Evolutionary conservation across 768 basidiomycete genomes (phyloP).

Genomic region (Suillus fuscotomentosus): DNA sequence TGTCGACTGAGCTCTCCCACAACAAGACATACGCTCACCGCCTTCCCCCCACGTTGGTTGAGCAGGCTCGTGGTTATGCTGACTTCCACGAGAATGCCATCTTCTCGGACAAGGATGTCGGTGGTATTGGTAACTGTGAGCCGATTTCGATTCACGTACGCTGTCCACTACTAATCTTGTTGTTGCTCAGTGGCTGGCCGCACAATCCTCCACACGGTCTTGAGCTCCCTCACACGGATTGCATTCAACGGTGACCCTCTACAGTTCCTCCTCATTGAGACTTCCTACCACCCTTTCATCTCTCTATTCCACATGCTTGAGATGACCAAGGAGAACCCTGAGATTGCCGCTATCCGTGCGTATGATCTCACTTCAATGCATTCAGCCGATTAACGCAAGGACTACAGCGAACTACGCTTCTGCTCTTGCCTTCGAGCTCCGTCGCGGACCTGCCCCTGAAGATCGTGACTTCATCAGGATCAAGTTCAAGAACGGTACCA

Average conservation of each 20-base stretch:
- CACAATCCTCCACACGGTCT: slow-evolving; percentile 70
- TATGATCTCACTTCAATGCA: slow-evolving; percentile 14
- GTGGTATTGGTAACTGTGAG: slow-evolving; percentile 78
- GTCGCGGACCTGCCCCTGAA: slow-evolving; percentile 71
- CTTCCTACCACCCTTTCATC: slow-evolving; percentile 89
- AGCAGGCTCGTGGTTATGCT: slow-evolving; percentile 73
- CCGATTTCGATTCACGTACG: slow-evolving; percentile 15
- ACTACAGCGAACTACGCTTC: slow-evolving; percentile 66
- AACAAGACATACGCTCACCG: slow-evolving; percentile 80
- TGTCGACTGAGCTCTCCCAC: slow-evolving; percentile 74
- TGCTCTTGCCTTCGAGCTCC: slow-evolving; percentile 76
- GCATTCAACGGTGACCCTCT: slow-evolving; percentile 78
- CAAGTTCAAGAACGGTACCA: slow-evolving; percentile 83
- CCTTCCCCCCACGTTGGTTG: slow-evolving; percentile 74
- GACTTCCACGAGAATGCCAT: slow-evolving; percentile 78
- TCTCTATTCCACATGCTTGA: slow-evolving; percentile 83
- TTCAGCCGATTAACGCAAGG: slow-evolving; percentile 13
- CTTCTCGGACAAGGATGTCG: slow-evolving; percentile 62
- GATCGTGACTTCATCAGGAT: slow-evolving; percentile 80
- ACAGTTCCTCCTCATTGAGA: slow-evolving; percentile 74
- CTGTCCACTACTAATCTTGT: neutral
- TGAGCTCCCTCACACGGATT: slow-evolving; percentile 72
- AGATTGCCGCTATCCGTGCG: slow-evolving; percentile 65
- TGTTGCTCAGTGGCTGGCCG: slow-evolving; percentile 71
- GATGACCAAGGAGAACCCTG: slow-evolving; percentile 52